Conservation (phyloP, 2,329 filamentous ascomycete genomes). For the Parastagonospora avenae region DNA sequence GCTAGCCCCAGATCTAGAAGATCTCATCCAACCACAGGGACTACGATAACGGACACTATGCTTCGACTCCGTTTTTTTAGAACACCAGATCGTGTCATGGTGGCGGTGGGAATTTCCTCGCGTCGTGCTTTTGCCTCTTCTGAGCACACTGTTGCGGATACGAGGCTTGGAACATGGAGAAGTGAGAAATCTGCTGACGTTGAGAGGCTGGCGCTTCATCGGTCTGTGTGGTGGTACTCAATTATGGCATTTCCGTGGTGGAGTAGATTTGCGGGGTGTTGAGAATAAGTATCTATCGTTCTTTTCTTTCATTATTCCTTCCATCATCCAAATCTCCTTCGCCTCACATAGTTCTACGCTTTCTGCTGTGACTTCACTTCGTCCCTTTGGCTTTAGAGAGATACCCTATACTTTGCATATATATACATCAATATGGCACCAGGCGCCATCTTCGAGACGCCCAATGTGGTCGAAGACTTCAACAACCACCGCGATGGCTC, state of each 20-base stretch:
- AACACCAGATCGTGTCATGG: conserved; percentile 20
- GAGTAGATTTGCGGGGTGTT: conserved; percentile 7
- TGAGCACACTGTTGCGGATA: conserved; percentile 18
- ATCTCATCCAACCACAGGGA: conserved; percentile 31
- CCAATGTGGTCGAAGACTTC: conserved; percentile 51
- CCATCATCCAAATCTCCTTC: conserved; percentile 2
- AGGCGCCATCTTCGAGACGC: conserved; percentile 50
- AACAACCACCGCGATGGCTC: conserved; percentile 60
- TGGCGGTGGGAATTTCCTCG: conserved; percentile 39
- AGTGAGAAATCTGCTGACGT: conserved; percentile 19
- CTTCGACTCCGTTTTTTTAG: conserved; percentile 23
- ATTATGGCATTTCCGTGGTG: conserved; percentile 11
- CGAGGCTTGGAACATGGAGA: conserved; percentile 22
- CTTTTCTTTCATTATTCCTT: conserved; percentile 8
- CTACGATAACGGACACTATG: conserved; percentile 8
- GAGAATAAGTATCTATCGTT: conserved; percentile 30
- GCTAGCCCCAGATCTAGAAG: conserved; percentile 19
- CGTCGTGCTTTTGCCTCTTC: conserved; percentile 10
- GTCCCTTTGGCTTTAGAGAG: conserved; percentile 2
- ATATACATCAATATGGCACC: conserved; percentile 50
- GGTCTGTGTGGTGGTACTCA: conserved; percentile 10
- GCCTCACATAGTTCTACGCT: conserved; percentile 1
- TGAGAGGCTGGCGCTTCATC: conserved; percentile 28
- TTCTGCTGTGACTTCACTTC: neutral
- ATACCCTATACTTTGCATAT: conserved; percentile 20